phyloP scores from a whole-genome alignment of 2,329 filamentous ascomycete species.

The Phoma sp. region DNA sequence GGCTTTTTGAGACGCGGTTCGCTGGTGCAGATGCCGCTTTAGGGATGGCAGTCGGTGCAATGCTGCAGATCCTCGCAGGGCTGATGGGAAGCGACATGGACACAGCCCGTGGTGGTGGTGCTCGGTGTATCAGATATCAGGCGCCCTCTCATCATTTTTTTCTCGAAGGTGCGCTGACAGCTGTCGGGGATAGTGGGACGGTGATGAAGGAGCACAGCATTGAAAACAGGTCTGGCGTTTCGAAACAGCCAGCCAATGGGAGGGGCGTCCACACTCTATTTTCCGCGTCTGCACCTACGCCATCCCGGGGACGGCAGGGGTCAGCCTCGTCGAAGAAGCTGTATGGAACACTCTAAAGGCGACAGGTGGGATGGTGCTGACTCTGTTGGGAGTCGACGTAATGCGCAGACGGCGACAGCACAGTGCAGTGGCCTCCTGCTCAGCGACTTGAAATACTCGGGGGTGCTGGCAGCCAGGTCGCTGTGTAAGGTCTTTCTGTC shows the following conservation, averaged over 20 bases:
- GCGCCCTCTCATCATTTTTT: background rate
- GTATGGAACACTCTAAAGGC: constrained; percentile 11
- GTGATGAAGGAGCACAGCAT: constrained; percentile 13
- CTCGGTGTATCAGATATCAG: constrained; percentile 1
- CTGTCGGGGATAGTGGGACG: background rate
- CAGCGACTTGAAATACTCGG: background rate
- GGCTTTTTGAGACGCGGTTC: background rate
- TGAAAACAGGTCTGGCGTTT: constrained; percentile 6
- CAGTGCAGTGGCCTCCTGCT: background rate
- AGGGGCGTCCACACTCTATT: constrained; percentile 9
- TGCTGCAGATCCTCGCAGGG: background rate
- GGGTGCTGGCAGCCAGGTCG: background rate
- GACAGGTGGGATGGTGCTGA: background rate
- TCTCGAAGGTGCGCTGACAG: background rate
- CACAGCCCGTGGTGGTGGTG: background rate
- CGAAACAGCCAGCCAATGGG: constrained; percentile 23
- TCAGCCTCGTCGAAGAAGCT: constrained; percentile 1
- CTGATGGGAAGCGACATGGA: background rate
- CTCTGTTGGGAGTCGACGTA: constrained; percentile 7
- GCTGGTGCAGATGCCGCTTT: background rate
- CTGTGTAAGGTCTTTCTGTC: background rate
- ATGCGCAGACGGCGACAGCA: background rate
- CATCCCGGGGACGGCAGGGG: background rate
- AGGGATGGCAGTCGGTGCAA: background rate
- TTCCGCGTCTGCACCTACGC: background rate